Percentiles rank a stretch among this genome's conserved stretches.
Evolutionary conservation across 305 asterid species (phyloP).

Genomic region (Andrographis paniculata): DNA sequence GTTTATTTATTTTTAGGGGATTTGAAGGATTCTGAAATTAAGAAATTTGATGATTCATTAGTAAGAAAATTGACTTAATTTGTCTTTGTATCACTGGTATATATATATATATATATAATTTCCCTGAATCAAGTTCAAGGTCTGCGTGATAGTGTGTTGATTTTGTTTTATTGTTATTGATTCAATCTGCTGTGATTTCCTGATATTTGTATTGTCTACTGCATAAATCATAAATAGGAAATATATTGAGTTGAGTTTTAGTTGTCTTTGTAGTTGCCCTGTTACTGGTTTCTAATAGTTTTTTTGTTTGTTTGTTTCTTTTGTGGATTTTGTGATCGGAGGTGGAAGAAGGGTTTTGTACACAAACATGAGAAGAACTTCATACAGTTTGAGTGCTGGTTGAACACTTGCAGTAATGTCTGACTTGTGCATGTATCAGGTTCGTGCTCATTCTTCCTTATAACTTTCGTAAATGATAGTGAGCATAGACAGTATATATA

Average conservation of each 20-base stretch:
- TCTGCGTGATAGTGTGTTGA: neutral
- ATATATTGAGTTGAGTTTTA: neutral
- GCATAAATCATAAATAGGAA: neutral
- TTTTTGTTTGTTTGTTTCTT: slow-evolving; percentile 21
- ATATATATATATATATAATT: neutral
- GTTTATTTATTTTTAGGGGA: too few relatives aligned
- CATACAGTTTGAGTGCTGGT: slow-evolving; percentile 37
- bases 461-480: too few relatives aligned
- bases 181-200: neutral
- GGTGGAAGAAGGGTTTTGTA: slow-evolving; percentile 30
- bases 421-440: slow-evolving; percentile 51
- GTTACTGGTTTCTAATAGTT: slow-evolving; percentile 11
- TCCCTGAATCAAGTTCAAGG: neutral
- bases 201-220: neutral
- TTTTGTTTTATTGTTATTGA: neutral
- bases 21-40: neutral
- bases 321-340: slow-evolving; percentile 26
- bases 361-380: slow-evolving; percentile 28
- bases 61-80: neutral
- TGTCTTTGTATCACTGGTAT: too few relatives aligned
- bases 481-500: too few relatives aligned
- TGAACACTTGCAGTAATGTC: slow-evolving; percentile 49
- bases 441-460: slow-evolving; percentile 17
- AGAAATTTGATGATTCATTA: neutral
- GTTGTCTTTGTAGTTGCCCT: neutral